Evolutionary conservation across 805 yeast genomes (phyloP).

Genomic region (Clavispora fructus): DNA sequence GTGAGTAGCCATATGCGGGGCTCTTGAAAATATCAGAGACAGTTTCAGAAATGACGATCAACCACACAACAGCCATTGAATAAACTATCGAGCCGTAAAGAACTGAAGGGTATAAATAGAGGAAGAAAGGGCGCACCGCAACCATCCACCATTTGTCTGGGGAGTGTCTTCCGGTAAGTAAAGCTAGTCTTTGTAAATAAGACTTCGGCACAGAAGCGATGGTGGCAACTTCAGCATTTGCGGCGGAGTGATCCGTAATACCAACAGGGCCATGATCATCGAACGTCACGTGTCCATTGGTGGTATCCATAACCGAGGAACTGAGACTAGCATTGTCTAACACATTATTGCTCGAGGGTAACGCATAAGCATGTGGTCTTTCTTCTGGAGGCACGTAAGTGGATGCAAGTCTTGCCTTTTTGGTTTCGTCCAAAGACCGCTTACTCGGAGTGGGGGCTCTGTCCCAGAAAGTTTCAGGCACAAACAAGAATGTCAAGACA

Average conservation of each 20-base stretch:
- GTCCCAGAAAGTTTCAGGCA: slow-evolving; percentile 64
- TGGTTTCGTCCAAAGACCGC: slow-evolving; percentile 43
- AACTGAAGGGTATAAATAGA: slow-evolving; percentile 47
- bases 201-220: slow-evolving; percentile 9
- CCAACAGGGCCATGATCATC: not conserved
- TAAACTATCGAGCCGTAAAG: slow-evolving; percentile 48
- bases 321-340: slow-evolving; percentile 12
- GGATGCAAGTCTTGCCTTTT: slow-evolving; percentile 36
- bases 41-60: slow-evolving; percentile 55
- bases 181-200: slow-evolving; percentile 28
- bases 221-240: not conserved
- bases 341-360: slow-evolving; percentile 11
- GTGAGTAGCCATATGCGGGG: slow-evolving; percentile 41
- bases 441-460: slow-evolving; percentile 47
- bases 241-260: not conserved
- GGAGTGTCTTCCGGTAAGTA: slow-evolving; percentile 47
- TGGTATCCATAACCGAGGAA: slow-evolving; percentile 9
- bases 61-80: slow-evolving; percentile 58
- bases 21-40: slow-evolving; percentile 44
- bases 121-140: slow-evolving; percentile 48
- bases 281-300: not conserved
- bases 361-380: slow-evolving; percentile 28
- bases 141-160: slow-evolving; percentile 52
- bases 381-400: slow-evolving; percentile 19
- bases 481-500: slow-evolving; percentile 44